Evolutionary conservation across 106 monocot species (phyloP).

Genomic region (Xerophyta viscosa): DNA sequence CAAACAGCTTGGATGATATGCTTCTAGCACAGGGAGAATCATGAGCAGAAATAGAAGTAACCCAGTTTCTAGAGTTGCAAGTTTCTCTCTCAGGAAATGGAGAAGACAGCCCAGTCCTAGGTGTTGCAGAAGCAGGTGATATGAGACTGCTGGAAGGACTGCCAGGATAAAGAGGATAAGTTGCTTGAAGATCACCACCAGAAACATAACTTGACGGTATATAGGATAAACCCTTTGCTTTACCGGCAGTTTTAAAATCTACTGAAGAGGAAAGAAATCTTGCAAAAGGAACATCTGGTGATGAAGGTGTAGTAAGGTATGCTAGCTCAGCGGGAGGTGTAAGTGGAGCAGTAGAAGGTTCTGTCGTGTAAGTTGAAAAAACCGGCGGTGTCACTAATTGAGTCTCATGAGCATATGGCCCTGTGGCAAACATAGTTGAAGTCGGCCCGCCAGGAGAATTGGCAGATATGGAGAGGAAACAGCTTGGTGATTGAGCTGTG

Average conservation of each 20-base stretch:
- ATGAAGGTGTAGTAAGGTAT: slow-evolving; percentile 89
- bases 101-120: slow-evolving; percentile 70
- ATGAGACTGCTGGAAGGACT: slow-evolving; percentile 93
- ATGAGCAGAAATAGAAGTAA: slow-evolving; percentile 29
- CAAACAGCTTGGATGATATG: slow-evolving; percentile 48
- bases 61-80: slow-evolving; percentile 45
- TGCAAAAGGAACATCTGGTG: slow-evolving; percentile 95
- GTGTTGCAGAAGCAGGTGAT: slow-evolving; percentile 86
- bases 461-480: slow-evolving; percentile 79
- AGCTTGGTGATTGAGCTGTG: slow-evolving; percentile 85
- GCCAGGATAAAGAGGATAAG: slow-evolving; percentile 80
- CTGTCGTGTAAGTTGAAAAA: slow-evolving; percentile 95
- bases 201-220: slow-evolving; percentile 41
- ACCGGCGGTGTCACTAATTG: slow-evolving; percentile 98
- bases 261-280: slow-evolving; percentile 75
- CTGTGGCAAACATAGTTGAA: slow-evolving; percentile 80
- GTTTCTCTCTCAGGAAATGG: slow-evolving; percentile 70
- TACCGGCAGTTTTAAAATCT: slow-evolving; percentile 41
- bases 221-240: slow-evolving; percentile 34
- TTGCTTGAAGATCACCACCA: slow-evolving; percentile 58
- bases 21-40: slow-evolving; percentile 39
- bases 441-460: slow-evolving; percentile 69
- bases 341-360: slow-evolving; percentile 93
- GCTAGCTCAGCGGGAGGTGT: slow-evolving; percentile 96
- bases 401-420: slow-evolving; percentile 98